Evolutionary conservation across 2,329 filamentous ascomycete species (phyloP).

Genomic region (Apiospora phragmitis): DNA sequence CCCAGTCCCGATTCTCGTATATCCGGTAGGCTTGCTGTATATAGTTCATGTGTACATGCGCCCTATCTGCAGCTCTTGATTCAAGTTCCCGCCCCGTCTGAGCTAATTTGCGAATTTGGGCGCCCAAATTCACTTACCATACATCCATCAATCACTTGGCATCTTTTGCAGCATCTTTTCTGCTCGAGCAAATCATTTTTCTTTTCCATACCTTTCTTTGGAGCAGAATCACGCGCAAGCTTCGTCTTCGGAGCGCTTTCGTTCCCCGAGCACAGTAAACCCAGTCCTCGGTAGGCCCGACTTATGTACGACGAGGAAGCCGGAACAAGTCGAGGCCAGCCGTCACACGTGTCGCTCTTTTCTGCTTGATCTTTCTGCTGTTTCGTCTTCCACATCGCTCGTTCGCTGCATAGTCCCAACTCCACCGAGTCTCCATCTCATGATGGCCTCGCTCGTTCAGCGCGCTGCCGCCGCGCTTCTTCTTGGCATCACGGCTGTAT

Average conservation of each 20-base stretch:
- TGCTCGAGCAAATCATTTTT: not conserved
- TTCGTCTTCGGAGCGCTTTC: not conserved
- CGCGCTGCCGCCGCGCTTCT: constrained; percentile 13
- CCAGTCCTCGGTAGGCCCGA: not conserved
- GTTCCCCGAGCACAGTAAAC: not conserved
- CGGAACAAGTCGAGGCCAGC: not conserved
- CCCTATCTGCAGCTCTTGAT: constrained; percentile 1
- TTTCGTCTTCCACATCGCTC: not conserved
- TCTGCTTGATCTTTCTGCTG: not conserved
- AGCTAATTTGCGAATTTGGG: not conserved
- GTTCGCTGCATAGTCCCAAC: not conserved
- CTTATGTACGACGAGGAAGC: not conserved
- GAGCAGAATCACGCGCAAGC: not conserved
- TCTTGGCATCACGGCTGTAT: constrained; percentile 11
- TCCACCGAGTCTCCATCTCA: not conserved
- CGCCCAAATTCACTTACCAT: not conserved
- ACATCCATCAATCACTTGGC: not conserved
- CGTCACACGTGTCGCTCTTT: not conserved
- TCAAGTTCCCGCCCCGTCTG: constrained; percentile 1
- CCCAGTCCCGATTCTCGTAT: not conserved
- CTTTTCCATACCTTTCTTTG: not conserved
- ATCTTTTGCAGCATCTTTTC: not conserved
- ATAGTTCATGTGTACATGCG: not conserved
- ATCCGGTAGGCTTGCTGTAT: not conserved
- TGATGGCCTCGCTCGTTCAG: constrained; percentile 13